Conservation (phyloP, 2,329 filamentous ascomycete species). For the Chaetomiaceae sp. region DNA sequence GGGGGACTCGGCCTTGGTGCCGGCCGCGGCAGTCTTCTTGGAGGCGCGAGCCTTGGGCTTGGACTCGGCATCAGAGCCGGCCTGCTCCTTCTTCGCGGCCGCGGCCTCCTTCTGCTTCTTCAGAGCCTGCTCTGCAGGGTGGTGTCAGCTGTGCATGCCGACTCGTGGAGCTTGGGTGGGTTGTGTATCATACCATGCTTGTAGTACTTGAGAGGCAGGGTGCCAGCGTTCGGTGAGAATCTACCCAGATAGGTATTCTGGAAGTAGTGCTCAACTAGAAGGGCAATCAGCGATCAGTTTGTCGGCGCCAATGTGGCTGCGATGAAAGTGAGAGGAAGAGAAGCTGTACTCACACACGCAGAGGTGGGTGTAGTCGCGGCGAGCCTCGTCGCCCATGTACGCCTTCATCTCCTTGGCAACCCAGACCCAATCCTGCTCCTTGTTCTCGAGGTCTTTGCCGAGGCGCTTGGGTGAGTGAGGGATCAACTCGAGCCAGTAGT, state of each 20-base stretch:
- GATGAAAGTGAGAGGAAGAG: background rate
- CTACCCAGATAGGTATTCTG: conserved; percentile 27
- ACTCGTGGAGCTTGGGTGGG: background rate
- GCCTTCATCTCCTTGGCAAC: conserved; percentile 21
- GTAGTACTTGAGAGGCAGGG: background rate
- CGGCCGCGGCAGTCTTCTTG: background rate
- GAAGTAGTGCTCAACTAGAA: conserved; percentile 34
- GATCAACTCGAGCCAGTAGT: conserved; percentile 42
- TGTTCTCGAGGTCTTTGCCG: conserved; percentile 12
- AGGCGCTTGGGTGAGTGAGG: conserved; percentile 28
- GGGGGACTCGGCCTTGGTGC: background rate
- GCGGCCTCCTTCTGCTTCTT: background rate
- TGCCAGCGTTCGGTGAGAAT: conserved; percentile 24
- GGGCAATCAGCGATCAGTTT: background rate
- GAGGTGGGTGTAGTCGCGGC: conserved; percentile 28
- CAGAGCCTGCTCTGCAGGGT: background rate
- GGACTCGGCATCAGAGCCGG: background rate
- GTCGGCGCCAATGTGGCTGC: background rate
- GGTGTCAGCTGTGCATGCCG: background rate
- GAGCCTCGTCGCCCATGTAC: conserved; percentile 20
- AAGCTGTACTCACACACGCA: conserved; percentile 29
- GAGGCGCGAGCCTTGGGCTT: too few species aligned
- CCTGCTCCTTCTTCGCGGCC: background rate
- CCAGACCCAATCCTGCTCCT: conserved; percentile 24
- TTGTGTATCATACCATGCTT: conserved; percentile 1